phyloP scores from a whole-genome alignment of 495 filamentous ascomycete genomes.

The Trichocladium antarcticum region DNA sequence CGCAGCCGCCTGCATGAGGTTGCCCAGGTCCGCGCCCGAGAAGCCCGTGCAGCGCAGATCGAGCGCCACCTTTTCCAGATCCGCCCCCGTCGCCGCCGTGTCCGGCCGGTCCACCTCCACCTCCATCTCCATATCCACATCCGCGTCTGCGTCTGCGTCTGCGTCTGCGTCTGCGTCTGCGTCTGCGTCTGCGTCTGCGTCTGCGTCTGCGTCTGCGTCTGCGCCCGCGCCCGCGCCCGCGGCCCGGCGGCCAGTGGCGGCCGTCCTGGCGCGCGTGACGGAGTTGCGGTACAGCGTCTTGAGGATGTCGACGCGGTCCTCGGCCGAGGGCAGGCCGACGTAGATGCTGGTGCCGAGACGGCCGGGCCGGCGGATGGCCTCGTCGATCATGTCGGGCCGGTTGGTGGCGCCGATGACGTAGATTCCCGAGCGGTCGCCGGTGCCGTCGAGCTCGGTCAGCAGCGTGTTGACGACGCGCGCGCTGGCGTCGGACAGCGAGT shows the following conservation, averaged over 20 bases:
- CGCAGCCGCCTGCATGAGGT: constrained; percentile 64
- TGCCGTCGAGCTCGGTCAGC: constrained; percentile 89
- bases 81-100: constrained; percentile 24
- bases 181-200: too few species aligned
- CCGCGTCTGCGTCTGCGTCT: constrained; percentile 19
- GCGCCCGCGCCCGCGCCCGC: too few species aligned
- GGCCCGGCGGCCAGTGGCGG: too few species aligned
- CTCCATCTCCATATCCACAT: not conserved
- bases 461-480: constrained; percentile 90
- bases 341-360: constrained; percentile 82
- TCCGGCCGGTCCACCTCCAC: not conserved
- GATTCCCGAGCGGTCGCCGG: constrained; percentile 70
- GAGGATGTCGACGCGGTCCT: constrained; percentile 78
- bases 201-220: too few species aligned
- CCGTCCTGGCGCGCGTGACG: constrained; percentile 24
- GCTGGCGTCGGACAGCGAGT: constrained; percentile 68
- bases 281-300: constrained; percentile 62
- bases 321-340: constrained; percentile 70
- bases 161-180: too few species aligned
- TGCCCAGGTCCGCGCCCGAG: constrained; percentile 80
- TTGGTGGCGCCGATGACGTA: constrained; percentile 96
- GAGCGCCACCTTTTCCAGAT: constrained; percentile 50
- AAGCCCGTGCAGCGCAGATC: constrained; percentile 65
- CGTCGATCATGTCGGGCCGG: constrained; percentile 89
- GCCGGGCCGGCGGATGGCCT: constrained; percentile 87